Base-by-base conservation (phyloP, 148 eudicot species). In the Hydrangea macrophylla region DNA sequence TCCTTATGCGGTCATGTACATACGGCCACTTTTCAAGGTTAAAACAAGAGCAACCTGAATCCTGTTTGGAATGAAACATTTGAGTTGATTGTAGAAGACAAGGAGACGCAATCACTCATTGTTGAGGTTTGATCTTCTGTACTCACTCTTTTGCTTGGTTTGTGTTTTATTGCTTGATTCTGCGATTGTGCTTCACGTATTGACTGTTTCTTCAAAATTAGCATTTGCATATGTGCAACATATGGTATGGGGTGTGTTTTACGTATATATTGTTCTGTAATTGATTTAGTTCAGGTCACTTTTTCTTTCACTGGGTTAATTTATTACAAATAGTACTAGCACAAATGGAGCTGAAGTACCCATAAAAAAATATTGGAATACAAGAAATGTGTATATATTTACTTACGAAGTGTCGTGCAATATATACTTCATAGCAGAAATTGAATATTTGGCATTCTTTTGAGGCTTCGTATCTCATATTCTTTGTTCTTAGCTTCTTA, bases 1-100 rank as follows among this genome's bases (percentile, higher is more conserved):
- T 84, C 98, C 98, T 36, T 94, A 94, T 64, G 82, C 78, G 23
- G 81, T 84, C 37, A 64, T 91, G 28, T 71, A 83, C 68, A 75
- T 94, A 60, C 90, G 91, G 36, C 92, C 97, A 9, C 80, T 94
- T 61, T 88, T 88, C 64, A 94, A 90, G 82, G 89, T 90, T 27
- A 94, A 88, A 75, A 85, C 98, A 45, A 90, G 0, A 87, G 90
- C 75, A 90, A 90, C 82, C 81, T 94, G 61, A 90, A 94, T 76
- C 98, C 98, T 40, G 81, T 82, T 63, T 94, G 98, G 98, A 69
- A 94, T 78, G 89, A 94, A 79, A 81, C 92, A 23, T 94, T 88
- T 79, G 84, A 86, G 58, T 61, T 94, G 74, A 82, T 91, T 55
- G 98, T 84, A 20, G 98, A 94, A 81, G 98, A 94, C 78, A 90